These are phyloP conservation scores for Forsythia suspensa DNA, from an alignment of 257 asterid genomes.

Conservation along the genomic window DNA sequence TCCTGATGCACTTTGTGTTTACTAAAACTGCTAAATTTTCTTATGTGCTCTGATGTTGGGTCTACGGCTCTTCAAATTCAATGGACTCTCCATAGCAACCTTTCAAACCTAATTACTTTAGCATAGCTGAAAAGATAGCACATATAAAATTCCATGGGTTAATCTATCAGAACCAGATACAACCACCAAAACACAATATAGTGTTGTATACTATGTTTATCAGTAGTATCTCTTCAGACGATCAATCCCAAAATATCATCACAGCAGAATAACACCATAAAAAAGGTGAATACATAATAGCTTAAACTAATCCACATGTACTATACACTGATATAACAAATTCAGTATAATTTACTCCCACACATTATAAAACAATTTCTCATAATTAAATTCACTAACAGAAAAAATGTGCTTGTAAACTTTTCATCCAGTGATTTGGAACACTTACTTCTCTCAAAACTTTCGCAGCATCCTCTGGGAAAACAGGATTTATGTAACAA, in stretches of 20 bases:
- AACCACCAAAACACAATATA: not conserved
- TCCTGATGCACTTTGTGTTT: not conserved
- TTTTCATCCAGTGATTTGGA: constrained; percentile 19
- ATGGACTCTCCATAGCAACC: no score
- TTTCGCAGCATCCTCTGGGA: constrained; percentile 94
- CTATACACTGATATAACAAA: not conserved
- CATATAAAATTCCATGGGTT: no score
- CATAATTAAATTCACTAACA: not conserved
- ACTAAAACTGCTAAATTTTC: no score
- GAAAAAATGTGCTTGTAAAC: not conserved
- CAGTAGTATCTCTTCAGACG: not conserved
- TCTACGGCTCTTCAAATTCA: no score
- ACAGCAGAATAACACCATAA: not conserved
- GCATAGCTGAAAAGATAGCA: not conserved
- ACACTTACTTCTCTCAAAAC: constrained; percentile 63
- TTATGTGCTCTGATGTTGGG: no score
- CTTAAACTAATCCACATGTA: not conserved
- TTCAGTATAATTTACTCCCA: not conserved
- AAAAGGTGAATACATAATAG: not conserved
- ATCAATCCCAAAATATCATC: not conserved
- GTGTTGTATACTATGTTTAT: not conserved
- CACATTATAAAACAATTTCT: not conserved
- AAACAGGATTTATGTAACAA: constrained; percentile 85
- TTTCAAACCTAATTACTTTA: not conserved
- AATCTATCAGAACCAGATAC: not conserved